Evolutionary conservation across 2,329 filamentous ascomycete genomes (phyloP), one percentile per base, ranked within the genome.

Genomic region (Fusarium sp.): DNA sequence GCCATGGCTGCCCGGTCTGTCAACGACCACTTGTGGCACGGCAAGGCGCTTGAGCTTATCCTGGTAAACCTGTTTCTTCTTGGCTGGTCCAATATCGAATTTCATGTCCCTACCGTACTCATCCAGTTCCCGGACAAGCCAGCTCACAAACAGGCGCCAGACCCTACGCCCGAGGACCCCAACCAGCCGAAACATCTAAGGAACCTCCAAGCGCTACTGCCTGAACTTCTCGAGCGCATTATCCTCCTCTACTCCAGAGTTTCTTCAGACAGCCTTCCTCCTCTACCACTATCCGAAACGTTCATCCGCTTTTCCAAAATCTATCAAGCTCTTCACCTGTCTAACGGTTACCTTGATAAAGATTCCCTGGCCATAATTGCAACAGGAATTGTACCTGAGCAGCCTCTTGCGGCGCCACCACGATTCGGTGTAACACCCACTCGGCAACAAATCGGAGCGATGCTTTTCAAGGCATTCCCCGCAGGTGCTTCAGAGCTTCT

Each of bases 11-110:
- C 93, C 18, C 91, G 93, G 73, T 90, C 89, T 39, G 87, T 92
- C 62, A 94, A 93, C 74, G 96, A 99, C 79, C 93, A 97, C 79
- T 79, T 98, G n/a, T 99, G 96, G 95, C 93, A 98, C 81, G 96
- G 93, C 19, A 98, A 98, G 80, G 94, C 93, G 2, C 84, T 99
- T 21, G 97, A 99, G 77, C 89, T 94, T 28, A 93, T 97, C 64
- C 83, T 96, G 48, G 85, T 97, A 26, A 93, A 91, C 75, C 85
- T 98, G 71, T 77, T 98, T 42, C 87, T 98, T 74, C 89, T 97
- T 66, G 92, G 90, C 30, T 97, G 94, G 92, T 88, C 91, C 37
- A 91, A 90, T 6, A 84, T 95, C 74, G 92, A 96, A 75, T 98
- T 98, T 74, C 87, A 90, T 74, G 86, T 96, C n/a, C 89, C 89